A percentile compares a stretch with the other conserved stretches of the same genome.
These are phyloP conservation scores for Aspergillus nomiae DNA, from an alignment of 2,329 filamentous ascomycete genomes.

Conservation along the genomic window DNA sequence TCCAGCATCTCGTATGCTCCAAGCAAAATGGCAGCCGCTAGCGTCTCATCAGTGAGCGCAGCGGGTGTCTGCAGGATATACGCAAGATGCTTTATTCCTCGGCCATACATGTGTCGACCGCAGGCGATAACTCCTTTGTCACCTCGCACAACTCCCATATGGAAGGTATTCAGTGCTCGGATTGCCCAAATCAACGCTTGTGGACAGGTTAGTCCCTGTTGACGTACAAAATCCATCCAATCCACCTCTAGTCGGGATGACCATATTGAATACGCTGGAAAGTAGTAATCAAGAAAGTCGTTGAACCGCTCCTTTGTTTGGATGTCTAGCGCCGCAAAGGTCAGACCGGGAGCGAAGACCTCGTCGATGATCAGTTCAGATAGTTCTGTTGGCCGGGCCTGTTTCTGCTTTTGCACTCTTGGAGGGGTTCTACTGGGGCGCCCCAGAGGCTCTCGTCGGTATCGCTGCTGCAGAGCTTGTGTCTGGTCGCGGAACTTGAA, in stretches of 20 bases:
- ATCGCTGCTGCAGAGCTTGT: background rate
- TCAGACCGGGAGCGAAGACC: conserved; percentile 8
- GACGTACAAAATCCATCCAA: conserved; percentile 18
- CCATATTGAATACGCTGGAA: background rate
- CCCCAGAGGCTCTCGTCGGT: background rate
- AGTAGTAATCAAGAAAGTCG: conserved; percentile 9
- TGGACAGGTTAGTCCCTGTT: background rate
- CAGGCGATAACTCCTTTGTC: conserved; percentile 2
- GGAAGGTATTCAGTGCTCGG: conserved; percentile 13
- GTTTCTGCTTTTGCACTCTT: background rate
- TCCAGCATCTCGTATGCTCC: conserved; percentile 18
- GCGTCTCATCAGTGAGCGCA: conserved; percentile 13
- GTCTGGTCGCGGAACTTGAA: conserved; percentile 4
- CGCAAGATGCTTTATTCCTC: conserved; percentile 8
- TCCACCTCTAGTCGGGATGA: conserved; percentile 4
- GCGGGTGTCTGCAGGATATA: conserved; percentile 4
- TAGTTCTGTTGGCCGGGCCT: background rate
- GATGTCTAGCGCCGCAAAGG: conserved; percentile 4
- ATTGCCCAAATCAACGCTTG: conserved; percentile 13
- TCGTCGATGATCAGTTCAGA: conserved; percentile 10
- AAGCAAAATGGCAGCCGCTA: conserved; percentile 13
- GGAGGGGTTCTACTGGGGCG: background rate
- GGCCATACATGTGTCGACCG: conserved; percentile 16
- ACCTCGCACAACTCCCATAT: conserved; percentile 6
- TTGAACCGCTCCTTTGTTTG: conserved; percentile 14